Evolutionary conservation across 2,329 filamentous ascomycete species (phyloP), one percentile per base, ranked within the genome.

Genomic region (Botrytis fragariae): DNA sequence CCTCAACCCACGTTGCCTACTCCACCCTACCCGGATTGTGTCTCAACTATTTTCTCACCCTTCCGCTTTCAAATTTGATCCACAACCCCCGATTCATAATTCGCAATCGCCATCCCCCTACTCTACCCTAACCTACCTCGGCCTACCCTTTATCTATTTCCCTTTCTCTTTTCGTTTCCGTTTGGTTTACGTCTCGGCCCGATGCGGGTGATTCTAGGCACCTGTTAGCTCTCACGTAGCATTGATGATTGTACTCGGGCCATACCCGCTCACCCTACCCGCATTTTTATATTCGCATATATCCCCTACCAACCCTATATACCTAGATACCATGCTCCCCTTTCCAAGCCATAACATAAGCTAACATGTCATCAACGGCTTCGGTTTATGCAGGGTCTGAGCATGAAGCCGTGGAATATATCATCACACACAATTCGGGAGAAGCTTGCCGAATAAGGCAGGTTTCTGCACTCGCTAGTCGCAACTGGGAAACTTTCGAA

Each of bases 221-320:
- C 5, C 35, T 25, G 18, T 37, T 39, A 61, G 35, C 59, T n/a
- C 59, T 37, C 35, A 45, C 12, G 42, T 65, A 45, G 63, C 22
- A n/a, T 35, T n/a, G n/a, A n/a, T n/a, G n/a, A n/a, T n/a, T 51
- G 63, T 67, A 67, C 63, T 67, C 63, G 63, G 44, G 63, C 63
- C 63, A 45, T 67, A 67, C 29, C 29, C 44, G 44, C 44, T 51
- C 44, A 67, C 44, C 61, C n/a, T 44, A 57, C n/a, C 39, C 61
- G 39, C 39, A 63, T 63, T 16, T 32, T 29, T 18, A 63, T 25
- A 42, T 42, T 12, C 37, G 37, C 37, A 37, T 48, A 51, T 14
- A 48, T 37, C 44, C 42, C 63, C 42, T 65, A 35, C 20, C 16
- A 22, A 37, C 63, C 44, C 44, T 67, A 51, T 32, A 51, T 67